phyloP scores from a whole-genome alignment of 768 basidiomycete genomes.

The Leucocoprinus sp. region DNA sequence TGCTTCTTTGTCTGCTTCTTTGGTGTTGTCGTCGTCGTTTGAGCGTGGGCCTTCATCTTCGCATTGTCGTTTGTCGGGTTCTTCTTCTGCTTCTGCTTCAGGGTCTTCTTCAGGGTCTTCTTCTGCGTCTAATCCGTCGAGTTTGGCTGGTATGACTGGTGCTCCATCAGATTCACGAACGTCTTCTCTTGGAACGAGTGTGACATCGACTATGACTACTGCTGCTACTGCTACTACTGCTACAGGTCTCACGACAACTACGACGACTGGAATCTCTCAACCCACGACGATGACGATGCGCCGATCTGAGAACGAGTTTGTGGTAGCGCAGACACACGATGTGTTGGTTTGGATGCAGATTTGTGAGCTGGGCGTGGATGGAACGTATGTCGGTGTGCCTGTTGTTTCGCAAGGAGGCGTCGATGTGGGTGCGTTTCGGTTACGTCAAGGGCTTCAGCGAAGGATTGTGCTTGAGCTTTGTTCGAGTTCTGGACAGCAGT shows the following conservation, averaged over 20 bases:
- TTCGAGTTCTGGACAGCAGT: slow-evolving; percentile 82
- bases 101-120: slow-evolving; percentile 15
- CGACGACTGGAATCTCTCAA: too few relatives aligned
- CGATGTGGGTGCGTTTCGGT: slow-evolving; percentile 78
- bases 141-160: slow-evolving; percentile 27
- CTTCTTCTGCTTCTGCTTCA: slow-evolving; percentile 22
- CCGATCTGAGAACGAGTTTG: slow-evolving; percentile 87
- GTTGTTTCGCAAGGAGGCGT: slow-evolving; percentile 67
- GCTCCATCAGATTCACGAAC: slow-evolving; percentile 27
- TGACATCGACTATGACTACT: neutral
- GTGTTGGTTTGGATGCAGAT: slow-evolving; percentile 85
- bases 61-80: slow-evolving; percentile 11
- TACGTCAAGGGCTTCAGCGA: slow-evolving; percentile 92
- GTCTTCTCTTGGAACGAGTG: slow-evolving; percentile 22
- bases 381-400: slow-evolving; percentile 76
- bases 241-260: too few relatives aligned
- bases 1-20: slow-evolving; percentile 1
- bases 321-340: slow-evolving; percentile 82
- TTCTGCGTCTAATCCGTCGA: slow-evolving; percentile 10
- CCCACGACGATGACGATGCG: too few relatives aligned
- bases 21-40: too few relatives aligned
- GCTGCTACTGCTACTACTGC: too few relatives aligned
- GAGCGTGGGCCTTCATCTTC: slow-evolving; percentile 34
- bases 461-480: slow-evolving; percentile 67
- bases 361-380: slow-evolving; percentile 78